phyloP scores from a whole-genome alignment of 2,329 filamentous ascomycete species.

The Colletotrichum nymphaeae region DNA sequence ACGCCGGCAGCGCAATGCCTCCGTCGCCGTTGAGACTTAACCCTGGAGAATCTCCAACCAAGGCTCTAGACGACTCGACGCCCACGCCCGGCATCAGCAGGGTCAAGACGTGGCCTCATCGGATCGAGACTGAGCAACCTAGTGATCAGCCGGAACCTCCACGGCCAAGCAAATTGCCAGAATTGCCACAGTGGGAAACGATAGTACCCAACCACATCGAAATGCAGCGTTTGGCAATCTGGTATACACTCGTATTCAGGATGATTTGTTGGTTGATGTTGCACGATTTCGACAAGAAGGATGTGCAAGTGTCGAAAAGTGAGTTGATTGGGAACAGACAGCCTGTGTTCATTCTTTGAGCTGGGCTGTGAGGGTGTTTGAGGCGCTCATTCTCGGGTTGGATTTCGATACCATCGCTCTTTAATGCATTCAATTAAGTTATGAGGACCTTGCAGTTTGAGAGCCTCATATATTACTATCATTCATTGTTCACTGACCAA shows the following conservation, averaged over 20 bases:
- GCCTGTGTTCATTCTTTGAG: conserved; percentile 45
- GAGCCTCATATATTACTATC: too few species aligned
- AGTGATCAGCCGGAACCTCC: neutral
- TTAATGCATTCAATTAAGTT: neutral
- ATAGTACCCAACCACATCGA: neutral
- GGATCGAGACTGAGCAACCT: neutral
- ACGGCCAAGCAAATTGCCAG: neutral
- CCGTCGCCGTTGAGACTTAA: neutral
- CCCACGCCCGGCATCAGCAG: neutral
- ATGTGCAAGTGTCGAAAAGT: conserved; percentile 45
- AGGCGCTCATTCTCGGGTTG: neutral
- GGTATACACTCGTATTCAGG: conserved; percentile 48
- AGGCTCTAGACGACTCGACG: neutral
- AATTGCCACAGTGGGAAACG: neutral
- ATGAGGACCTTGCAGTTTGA: too few species aligned
- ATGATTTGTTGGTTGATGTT: conserved; percentile 52
- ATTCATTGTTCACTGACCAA: neutral
- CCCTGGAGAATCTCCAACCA: neutral
- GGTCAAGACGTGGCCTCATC: neutral
- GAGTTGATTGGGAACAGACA: conserved; percentile 49
- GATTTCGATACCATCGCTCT: neutral
- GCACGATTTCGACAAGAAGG: conserved; percentile 51
- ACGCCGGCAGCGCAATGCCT: neutral
- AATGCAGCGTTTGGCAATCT: conserved; percentile 38
- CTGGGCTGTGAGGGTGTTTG: neutral